phyloP scores from a whole-genome alignment of 371 early-diverging fungal genomes.

The Mortierella sp. region DNA sequence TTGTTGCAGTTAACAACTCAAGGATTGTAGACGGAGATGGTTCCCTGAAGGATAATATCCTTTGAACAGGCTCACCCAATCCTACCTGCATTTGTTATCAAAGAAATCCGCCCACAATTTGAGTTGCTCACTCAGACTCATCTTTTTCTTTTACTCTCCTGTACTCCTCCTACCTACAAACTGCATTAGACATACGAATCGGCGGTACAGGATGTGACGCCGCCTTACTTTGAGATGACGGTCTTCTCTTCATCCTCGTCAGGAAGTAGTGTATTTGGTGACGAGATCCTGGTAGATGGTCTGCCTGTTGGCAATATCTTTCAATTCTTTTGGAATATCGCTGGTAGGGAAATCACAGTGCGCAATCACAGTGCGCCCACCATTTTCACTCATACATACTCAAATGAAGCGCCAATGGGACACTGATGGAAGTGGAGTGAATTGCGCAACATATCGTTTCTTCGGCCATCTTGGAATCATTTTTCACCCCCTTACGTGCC shows the following conservation, averaged over 20 bases:
- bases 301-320: constrained; percentile 71
- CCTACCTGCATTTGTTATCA: too few relatives aligned
- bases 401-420: too few relatives aligned
- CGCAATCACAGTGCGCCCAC: background rate
- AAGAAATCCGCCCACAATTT: too few relatives aligned
- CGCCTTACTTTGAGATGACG: constrained; percentile 73
- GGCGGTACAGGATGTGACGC: constrained; percentile 69
- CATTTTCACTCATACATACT: background rate
- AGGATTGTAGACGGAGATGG: too few relatives aligned
- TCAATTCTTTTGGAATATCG: constrained; percentile 68
- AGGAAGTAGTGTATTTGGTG: constrained; percentile 57
- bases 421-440: too few relatives aligned
- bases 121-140: background rate
- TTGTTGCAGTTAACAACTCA: too few relatives aligned
- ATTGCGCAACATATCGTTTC: background rate
- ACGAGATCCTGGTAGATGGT: constrained; percentile 68
- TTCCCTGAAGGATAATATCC: background rate
- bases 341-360: constrained; percentile 50
- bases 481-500: background rate
- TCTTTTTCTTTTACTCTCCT: background rate
- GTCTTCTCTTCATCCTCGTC: constrained; percentile 58
- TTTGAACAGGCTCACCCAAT: too few relatives aligned
- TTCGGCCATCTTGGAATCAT: constrained; percentile 1
- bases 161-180: background rate
- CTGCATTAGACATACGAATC: constrained; percentile 67